Percentiles rank a stretch among this genome's conserved stretches.
These are phyloP conservation scores for Aegilops bicornis DNA, from an alignment of 176 grass and related monocot species.

Conservation along the genomic window DNA sequence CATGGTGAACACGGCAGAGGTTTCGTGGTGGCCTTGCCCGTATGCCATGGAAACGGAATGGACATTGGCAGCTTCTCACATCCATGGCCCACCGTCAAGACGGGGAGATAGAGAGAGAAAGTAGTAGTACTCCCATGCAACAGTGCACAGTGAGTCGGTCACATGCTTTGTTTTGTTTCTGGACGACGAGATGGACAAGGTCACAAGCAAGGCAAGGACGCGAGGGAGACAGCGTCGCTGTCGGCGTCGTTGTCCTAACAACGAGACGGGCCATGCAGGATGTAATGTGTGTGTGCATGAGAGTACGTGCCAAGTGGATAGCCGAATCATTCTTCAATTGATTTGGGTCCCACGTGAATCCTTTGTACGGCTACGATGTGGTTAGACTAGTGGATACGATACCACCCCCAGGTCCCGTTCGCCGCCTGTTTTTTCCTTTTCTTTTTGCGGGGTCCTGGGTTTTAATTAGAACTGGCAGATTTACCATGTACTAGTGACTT, in stretches of 20 bases:
- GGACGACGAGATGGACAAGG: background rate
- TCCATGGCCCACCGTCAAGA: background rate
- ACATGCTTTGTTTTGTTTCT: background rate
- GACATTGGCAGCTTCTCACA: background rate
- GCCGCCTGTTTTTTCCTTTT: no score
- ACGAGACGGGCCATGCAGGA: background rate
- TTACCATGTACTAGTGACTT: no score
- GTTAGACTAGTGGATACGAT: background rate
- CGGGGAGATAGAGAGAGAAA: no score
- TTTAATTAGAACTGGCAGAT: no score
- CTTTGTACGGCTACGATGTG: background rate
- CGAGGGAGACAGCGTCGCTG: background rate
- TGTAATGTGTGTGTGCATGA: background rate
- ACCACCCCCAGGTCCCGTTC: background rate
- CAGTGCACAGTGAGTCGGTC: no score
- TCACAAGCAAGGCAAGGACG: background rate
- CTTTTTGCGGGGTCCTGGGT: no score
- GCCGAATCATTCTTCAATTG: background rate
- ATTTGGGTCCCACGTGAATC: background rate
- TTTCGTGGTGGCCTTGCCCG: background rate
- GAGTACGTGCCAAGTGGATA: background rate
- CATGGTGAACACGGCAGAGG: background rate
- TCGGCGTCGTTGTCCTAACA: background rate
- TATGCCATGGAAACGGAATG: constrained; percentile 4
- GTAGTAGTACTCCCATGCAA: background rate